phyloP scores from a whole-genome alignment of 305 asterid species.

The Rubia balearica region DNA sequence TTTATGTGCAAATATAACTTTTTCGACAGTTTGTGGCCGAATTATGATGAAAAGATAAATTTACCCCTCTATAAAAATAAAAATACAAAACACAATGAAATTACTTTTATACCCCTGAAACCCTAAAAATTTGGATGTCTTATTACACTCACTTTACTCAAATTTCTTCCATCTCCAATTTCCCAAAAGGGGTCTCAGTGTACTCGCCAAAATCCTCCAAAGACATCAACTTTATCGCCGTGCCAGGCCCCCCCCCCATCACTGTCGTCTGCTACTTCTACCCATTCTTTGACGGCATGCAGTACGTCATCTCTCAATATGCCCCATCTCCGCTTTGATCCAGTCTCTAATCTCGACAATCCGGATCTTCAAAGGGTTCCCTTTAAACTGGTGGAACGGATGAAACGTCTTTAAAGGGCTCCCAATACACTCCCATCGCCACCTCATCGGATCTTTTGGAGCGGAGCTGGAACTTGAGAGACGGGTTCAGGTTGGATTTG shows the following conservation, averaged over 20 bases:
- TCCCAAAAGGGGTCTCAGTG: no score
- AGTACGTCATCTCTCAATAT: constrained; percentile 74
- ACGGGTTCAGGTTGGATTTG: constrained; percentile 77
- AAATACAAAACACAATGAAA: no score
- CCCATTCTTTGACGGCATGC: constrained; percentile 91
- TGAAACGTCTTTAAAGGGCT: constrained; percentile 57
- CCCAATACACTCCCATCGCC: constrained; percentile 39
- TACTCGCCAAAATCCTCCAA: no score
- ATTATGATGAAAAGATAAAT: no score
- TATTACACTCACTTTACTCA: no score
- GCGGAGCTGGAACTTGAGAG: constrained; percentile 66
- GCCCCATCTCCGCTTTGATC: constrained; percentile 50
- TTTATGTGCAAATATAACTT: no score
- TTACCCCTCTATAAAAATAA: no score
- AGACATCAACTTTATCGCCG: no score
- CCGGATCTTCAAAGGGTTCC: constrained; percentile 75
- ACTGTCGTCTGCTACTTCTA: constrained; percentile 83
- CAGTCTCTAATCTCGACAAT: constrained; percentile 87
- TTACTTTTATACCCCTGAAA: no score
- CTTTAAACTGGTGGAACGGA: constrained; percentile 50
- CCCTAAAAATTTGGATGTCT: no score
- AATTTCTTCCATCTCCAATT: no score
- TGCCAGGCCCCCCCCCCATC: constrained; percentile 5
- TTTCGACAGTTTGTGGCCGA: no score
- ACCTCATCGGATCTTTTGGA: constrained; percentile 32